Conservation (phyloP, 2,329 filamentous ascomycete genomes). For the Neofusicoccum sp. region DNA sequence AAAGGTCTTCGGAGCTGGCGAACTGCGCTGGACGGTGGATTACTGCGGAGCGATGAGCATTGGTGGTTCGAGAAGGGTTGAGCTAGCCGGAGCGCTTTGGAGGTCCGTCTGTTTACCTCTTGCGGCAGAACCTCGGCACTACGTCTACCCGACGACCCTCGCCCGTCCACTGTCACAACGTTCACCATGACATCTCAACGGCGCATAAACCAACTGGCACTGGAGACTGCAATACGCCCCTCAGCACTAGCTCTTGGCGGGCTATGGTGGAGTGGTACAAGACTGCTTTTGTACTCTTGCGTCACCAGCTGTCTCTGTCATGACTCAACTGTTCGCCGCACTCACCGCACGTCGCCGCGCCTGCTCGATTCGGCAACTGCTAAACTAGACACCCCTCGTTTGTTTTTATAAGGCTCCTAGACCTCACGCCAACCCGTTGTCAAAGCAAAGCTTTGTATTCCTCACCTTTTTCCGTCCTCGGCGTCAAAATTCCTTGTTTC, state of each 20-base stretch:
- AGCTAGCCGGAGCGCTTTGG: neutral
- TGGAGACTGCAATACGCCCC: neutral
- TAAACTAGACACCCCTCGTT: too few relatives aligned
- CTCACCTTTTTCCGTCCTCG: neutral
- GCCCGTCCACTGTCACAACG: neutral
- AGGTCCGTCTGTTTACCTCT: conserved; percentile 3
- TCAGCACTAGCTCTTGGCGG: neutral
- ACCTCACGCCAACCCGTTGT: too few relatives aligned
- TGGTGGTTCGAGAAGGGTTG: neutral
- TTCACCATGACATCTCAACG: too few relatives aligned
- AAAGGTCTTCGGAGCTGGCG: neutral
- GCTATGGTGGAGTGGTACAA: too few relatives aligned
- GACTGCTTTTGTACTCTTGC: neutral
- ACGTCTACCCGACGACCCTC: neutral
- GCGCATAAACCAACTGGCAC: neutral
- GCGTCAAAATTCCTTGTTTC: neutral
- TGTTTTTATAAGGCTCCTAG: too few relatives aligned
- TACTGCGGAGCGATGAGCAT: neutral
- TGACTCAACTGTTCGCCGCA: neutral
- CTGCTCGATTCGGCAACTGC: neutral
- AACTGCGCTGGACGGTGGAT: neutral
- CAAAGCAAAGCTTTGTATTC: too few relatives aligned
- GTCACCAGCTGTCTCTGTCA: neutral
- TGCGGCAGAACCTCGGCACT: neutral
- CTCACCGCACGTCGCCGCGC: neutral